A percentile compares a stretch with the other conserved stretches of the same genome.
Evolutionary conservation across 116 monocot genomes (phyloP).

Genomic region (Trichopus zeylanicus): DNA sequence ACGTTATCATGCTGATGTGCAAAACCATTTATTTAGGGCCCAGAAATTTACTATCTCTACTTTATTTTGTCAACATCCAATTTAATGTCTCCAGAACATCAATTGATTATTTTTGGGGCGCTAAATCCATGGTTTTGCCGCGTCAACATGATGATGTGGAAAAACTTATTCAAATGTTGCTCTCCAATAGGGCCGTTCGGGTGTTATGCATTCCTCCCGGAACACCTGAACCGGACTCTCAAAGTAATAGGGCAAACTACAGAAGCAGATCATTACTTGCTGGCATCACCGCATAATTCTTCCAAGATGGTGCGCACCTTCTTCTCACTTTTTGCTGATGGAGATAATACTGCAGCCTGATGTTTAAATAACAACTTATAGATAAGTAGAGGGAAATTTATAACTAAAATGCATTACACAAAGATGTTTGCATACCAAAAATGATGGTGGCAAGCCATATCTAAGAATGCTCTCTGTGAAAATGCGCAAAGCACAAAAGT

Average conservation of each 20-base stretch:
- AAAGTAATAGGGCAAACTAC: too few species aligned
- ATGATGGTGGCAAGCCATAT: slow-evolving; percentile 92
- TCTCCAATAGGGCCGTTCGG: too few species aligned
- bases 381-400: background rate
- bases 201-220: too few species aligned
- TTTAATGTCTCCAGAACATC: too few species aligned
- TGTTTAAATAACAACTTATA: background rate
- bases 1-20: too few species aligned
- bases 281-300: slow-evolving; percentile 44
- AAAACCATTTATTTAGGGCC: too few species aligned
- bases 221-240: too few species aligned
- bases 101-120: too few species aligned
- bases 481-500: slow-evolving; percentile 83
- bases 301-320: slow-evolving; percentile 76
- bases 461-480: slow-evolving; percentile 96
- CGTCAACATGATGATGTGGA: too few species aligned
- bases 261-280: slow-evolving; percentile 34
- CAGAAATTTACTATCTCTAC: too few species aligned
- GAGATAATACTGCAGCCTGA: slow-evolving; percentile 68
- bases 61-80: background rate
- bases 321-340: slow-evolving; percentile 85
- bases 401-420: background rate
- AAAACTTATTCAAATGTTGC: too few species aligned
- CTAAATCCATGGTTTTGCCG: too few species aligned
- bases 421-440: slow-evolving; percentile 39